Conservation (phyloP, 1,284 basidiomycete species). For the Omphalotus olearius region DNA sequence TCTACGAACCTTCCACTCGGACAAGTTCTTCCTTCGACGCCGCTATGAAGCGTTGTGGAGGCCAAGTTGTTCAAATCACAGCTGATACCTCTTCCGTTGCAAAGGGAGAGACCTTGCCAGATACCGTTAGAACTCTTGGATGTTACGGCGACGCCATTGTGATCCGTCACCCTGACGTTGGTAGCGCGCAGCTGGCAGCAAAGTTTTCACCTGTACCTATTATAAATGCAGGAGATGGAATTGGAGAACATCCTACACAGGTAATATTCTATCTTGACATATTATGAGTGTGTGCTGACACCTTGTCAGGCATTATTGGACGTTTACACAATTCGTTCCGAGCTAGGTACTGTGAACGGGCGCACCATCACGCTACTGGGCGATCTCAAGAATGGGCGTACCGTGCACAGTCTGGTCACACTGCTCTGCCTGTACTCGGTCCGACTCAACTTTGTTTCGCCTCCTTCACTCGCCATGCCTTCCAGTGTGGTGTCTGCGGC, state of each 20-base stretch:
- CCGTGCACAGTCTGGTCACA: conserved; percentile 94
- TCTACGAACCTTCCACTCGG: conserved; percentile 97
- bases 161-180: conserved; percentile 91
- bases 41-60: conserved; percentile 97
- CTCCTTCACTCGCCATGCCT: conserved; percentile 90
- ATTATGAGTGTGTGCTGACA: background rate
- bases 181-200: conserved; percentile 87
- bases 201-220: conserved; percentile 95
- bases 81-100: conserved; percentile 84
- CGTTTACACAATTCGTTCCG: conserved; percentile 96
- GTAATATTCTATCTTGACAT: conserved; percentile 31
- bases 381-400: conserved; percentile 97
- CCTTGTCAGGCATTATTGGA: conserved; percentile 77
- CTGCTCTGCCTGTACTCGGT: conserved; percentile 92
- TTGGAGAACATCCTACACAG: conserved; percentile 98
- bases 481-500: conserved; percentile 80
- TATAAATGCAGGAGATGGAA: conserved; percentile 95
- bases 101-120: conserved; percentile 93
- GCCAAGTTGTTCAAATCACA: conserved; percentile 86
- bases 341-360: conserved; percentile 97
- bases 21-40: conserved; percentile 98
- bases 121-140: conserved; percentile 92
- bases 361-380: conserved; percentile 93
- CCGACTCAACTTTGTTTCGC: conserved; percentile 94
- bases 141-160: conserved; percentile 97